Evolutionary conservation across 495 filamentous ascomycete genomes (phyloP).

Genomic region (Annulohypoxylon maeteangense): DNA sequence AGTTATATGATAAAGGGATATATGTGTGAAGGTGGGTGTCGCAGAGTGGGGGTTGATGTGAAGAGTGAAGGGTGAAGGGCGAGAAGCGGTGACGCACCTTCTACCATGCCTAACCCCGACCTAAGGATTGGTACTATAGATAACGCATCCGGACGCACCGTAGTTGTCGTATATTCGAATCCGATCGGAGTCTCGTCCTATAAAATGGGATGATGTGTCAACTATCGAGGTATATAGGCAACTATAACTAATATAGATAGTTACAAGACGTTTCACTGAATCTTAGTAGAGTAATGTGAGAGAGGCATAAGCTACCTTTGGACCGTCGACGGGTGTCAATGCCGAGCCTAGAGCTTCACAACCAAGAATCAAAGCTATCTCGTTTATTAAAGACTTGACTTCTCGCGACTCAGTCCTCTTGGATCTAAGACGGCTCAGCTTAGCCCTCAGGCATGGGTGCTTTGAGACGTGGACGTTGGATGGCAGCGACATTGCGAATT

Average conservation of each 20-base stretch:
- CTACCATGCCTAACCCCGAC: constrained; percentile 89
- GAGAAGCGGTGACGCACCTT: constrained; percentile 60
- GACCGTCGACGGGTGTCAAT: constrained; percentile 61
- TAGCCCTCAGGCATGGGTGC: constrained; percentile 87
- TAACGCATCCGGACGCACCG: constrained; percentile 69
- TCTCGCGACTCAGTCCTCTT: constrained; percentile 73
- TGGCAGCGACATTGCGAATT: constrained; percentile 58
- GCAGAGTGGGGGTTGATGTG: background rate
- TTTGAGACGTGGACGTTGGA: constrained; percentile 82
- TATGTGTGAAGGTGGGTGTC: too few relatives aligned
- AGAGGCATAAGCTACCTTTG: constrained; percentile 50
- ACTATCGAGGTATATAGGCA: background rate
- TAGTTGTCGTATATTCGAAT: constrained; percentile 70
- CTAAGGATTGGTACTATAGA: constrained; percentile 92
- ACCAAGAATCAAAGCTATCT: constrained; percentile 83
- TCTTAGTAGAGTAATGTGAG: background rate
- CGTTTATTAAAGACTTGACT: constrained; percentile 82
- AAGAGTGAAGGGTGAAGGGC: background rate
- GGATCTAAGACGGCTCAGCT: constrained; percentile 89
- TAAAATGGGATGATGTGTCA: constrained; percentile 14
- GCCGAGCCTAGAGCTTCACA: constrained; percentile 80
- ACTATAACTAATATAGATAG: background rate
- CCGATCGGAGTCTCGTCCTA: constrained; percentile 81
- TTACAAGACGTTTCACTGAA: background rate
- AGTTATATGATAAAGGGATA: background rate